Conservation (phyloP, 2,329 filamentous ascomycete genomes). For the Penicillium verrucosum region DNA sequence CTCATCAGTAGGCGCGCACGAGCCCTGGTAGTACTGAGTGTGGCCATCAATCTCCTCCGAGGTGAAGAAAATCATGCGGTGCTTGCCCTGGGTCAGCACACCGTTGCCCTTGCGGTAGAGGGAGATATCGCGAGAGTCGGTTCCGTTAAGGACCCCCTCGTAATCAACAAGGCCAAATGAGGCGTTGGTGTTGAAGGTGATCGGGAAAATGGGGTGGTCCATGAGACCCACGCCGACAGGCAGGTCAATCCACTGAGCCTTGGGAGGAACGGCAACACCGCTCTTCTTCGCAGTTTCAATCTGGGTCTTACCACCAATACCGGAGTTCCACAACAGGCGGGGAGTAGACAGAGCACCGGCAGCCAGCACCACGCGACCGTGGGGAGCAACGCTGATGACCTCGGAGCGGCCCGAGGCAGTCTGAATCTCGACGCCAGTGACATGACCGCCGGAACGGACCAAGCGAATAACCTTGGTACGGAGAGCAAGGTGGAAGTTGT, state of each 20-base stretch:
- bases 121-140: conserved; percentile 20
- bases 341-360: conserved; percentile 68
- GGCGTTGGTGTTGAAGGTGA: conserved; percentile 17
- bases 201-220: conserved; percentile 37
- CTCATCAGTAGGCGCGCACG: conserved; percentile 17
- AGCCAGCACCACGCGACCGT: conserved; percentile 65
- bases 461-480: conserved; percentile 66
- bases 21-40: conserved; percentile 29
- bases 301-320: conserved; percentile 60
- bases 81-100: conserved; percentile 23
- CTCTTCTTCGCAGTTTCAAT: conserved; percentile 47
- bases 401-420: conserved; percentile 47
- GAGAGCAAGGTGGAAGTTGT: conserved; percentile 66
- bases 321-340: conserved; percentile 66
- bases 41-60: conserved; percentile 25
- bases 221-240: conserved; percentile 52
- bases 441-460: conserved; percentile 59
- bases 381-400: conserved; percentile 57
- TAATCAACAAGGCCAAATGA: conserved; percentile 20
- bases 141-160: conserved; percentile 18
- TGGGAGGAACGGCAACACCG: conserved; percentile 40
- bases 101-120: conserved; percentile 24
- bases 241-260: conserved; percentile 50
- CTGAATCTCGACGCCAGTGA: conserved; percentile 51
- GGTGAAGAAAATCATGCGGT: conserved; percentile 28